These are phyloP conservation scores for Lactarius hengduanensis DNA, from an alignment of 768 basidiomycete genomes.

Conservation along the genomic window DNA sequence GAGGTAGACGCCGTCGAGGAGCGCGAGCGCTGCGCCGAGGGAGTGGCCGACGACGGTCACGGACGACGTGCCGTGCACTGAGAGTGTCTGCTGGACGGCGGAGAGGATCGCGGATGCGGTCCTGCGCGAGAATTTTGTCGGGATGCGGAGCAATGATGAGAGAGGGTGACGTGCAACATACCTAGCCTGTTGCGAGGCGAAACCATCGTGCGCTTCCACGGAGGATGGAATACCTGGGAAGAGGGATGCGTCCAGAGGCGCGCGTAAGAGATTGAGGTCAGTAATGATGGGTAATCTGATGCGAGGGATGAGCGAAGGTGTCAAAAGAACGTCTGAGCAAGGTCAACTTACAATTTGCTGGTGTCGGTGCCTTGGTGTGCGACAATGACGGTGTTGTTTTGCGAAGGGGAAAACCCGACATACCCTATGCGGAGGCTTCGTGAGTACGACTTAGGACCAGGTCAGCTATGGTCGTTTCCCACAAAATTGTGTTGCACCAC, in stretches of 20 bases:
- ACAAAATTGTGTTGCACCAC: constrained; percentile 45
- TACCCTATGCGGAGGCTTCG: constrained; percentile 40
- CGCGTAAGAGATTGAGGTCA: background rate
- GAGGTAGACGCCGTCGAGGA: constrained; percentile 4
- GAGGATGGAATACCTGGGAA: background rate
- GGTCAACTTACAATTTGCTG: constrained; percentile 32
- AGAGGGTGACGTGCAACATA: background rate
- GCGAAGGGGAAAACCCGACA: constrained; percentile 49
- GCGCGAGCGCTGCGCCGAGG: constrained; percentile 10
- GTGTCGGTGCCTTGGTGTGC: constrained; percentile 42
- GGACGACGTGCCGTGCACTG: background rate
- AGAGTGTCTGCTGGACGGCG: background rate
- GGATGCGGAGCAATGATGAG: background rate
- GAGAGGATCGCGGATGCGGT: background rate
- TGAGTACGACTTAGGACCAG: background rate
- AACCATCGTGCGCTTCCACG: background rate
- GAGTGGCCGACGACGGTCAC: constrained; percentile 9
- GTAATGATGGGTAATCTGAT: background rate
- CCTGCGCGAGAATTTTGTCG: background rate
- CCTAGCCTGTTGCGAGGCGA: background rate
- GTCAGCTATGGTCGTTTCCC: background rate
- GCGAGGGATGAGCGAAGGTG: background rate
- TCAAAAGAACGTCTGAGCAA: background rate
- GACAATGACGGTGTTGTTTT: constrained; percentile 38
- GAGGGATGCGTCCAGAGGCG: rapidly evolving